Evolutionary conservation across 2,329 filamentous ascomycete genomes (phyloP), one percentile per base, ranked within the genome.

Genomic region (Rhexocercosporidium sp.): DNA sequence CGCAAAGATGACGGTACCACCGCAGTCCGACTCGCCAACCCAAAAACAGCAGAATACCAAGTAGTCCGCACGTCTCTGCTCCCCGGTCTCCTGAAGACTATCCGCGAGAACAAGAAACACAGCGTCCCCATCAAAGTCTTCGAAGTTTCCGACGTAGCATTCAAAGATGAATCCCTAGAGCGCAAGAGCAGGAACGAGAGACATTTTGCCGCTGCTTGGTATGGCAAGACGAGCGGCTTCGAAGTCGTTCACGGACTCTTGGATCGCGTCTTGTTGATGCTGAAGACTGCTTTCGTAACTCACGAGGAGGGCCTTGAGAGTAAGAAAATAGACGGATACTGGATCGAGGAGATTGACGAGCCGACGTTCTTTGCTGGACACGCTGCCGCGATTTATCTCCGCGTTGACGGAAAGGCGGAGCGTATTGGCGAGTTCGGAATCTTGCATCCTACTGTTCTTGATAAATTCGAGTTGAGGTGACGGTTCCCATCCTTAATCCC

Each of bases 161-260:
- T 97, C 85, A 97, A 98, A 82, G 95, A 97, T 75, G 81, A 90
- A 69, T 84, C 83, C 16, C 80, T 89, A 56, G 96, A 99, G 85
- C 89, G 96, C 71, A 93, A 94, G 83, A 92, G 90, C 73, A 88
- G 93, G 73, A 99, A 99, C 79, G 93, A 97, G 84, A 86, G 95
- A 65, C 95, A 97, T 82, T 98, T 97, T 79, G 93, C 93, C n/a
- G 96, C 94, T 11, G 94, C 94, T 1, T 97, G 92, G 87, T 97
- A 95, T 81, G 94, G 94, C 77, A 97, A 96, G 85, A 93, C 90
- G 3, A 94, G 91, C 74, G 96, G 96, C 49, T 99, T 99, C 79
- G 96, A 99, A 81, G 84, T 96, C 71, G 93, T 99, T 3, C 96
- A 99, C 81, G 96, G 96, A 66, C 85, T 99, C 72, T 83, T 99